Evolutionary conservation across 1,284 basidiomycete species (phyloP).

Genomic region (Coniferiporia weirii): DNA sequence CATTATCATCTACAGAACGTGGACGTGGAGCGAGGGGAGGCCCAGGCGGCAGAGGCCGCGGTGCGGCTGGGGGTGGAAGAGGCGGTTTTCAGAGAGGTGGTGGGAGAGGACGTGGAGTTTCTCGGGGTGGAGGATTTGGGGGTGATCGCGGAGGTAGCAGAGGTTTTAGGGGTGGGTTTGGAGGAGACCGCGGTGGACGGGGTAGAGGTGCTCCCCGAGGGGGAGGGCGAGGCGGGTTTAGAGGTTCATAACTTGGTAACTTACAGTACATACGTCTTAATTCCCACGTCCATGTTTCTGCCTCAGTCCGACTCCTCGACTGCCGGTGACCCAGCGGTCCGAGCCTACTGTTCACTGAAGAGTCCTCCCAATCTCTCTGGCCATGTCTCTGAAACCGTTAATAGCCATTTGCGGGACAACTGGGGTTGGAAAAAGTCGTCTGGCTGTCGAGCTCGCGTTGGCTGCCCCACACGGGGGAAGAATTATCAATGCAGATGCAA

Average conservation of each 20-base stretch:
- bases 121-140: constrained; percentile 27
- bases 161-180: constrained; percentile 7
- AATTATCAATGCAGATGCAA: constrained; percentile 94
- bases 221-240: constrained; percentile 4
- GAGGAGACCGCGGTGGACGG: background rate
- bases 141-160: constrained; percentile 22
- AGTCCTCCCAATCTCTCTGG: background rate
- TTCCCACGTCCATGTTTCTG: background rate
- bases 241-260: constrained; percentile 7
- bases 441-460: constrained; percentile 85
- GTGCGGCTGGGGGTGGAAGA: constrained; percentile 36
- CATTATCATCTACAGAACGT: constrained; percentile 41
- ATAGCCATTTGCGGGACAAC: constrained; percentile 92
- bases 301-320: background rate
- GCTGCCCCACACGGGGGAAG: constrained; percentile 41
- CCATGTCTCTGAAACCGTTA: constrained; percentile 48
- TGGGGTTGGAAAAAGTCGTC: constrained; percentile 93
- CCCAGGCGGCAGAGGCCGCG: constrained; percentile 29
- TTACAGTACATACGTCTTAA: background rate
- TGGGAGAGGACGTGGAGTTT: constrained; percentile 38
- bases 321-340: background rate
- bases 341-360: background rate
- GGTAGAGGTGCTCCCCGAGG: background rate
- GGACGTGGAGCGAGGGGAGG: constrained; percentile 43
- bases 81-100: constrained; percentile 40